Percentiles rank a stretch among this genome's conserved stretches.
Conservation (phyloP, 768 basidiomycete genomes). For the Cystobasidium onofrii region DNA sequence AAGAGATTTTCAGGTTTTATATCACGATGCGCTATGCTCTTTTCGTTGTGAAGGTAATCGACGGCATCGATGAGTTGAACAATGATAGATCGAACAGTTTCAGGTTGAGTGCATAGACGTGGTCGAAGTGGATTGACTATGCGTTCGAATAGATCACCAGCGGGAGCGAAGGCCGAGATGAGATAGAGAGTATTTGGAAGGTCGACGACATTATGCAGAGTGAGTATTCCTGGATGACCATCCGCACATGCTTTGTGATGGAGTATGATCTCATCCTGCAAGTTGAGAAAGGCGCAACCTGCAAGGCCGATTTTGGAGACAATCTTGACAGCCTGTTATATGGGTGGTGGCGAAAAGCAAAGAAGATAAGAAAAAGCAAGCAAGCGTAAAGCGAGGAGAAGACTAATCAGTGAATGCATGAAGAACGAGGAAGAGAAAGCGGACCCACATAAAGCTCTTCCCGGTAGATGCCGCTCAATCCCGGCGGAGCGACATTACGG, state of each 20-base stretch:
- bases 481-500: background rate
- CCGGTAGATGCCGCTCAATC: conserved; percentile 1
- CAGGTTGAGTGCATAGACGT: background rate
- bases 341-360: background rate
- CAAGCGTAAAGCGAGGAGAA: background rate
- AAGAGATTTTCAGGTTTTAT: conserved; percentile 23
- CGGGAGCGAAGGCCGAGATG: conserved; percentile 4
- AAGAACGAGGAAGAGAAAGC: background rate
- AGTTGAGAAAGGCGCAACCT: background rate
- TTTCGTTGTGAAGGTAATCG: background rate
- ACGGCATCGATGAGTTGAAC: conserved; percentile 13
- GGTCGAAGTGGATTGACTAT: conserved; percentile 1
- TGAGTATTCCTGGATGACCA: background rate
- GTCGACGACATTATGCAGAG: conserved; percentile 23
- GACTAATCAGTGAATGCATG: background rate
- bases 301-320: conserved; percentile 9
- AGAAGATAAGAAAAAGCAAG: background rate
- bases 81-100: conserved; percentile 11
- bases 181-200: background rate
- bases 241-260: conserved; percentile 1
- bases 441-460: conserved; percentile 4
- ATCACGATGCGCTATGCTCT: conserved; percentile 13
- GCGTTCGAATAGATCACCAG: conserved; percentile 14
- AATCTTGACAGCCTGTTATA: conserved; percentile 19
- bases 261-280: conserved; percentile 8